Base-by-base conservation (phyloP, 176 grass and related monocot species). In the Hyparrhenia diplandra region DNA sequence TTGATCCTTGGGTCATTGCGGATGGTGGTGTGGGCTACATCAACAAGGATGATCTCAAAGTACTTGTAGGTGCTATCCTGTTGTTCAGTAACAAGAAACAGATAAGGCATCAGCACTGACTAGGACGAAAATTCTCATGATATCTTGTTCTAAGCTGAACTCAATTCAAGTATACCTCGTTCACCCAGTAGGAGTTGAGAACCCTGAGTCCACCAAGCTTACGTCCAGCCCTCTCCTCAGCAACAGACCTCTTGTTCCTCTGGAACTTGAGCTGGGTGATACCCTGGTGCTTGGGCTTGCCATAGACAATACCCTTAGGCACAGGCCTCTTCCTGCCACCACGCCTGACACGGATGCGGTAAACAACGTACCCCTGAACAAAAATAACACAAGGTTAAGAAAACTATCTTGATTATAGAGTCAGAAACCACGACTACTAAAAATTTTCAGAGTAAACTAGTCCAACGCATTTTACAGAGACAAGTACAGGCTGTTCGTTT, bases 281-380 rank as follows among this genome's bases (percentile, higher is more conserved):
- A 91, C 94, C 94, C 86, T 97, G 93, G 77, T 97, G 89, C 80
- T 97, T 97, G 37, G 93, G 93, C 80, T 97, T 97, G 61, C 93
- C 93, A 68, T 97, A 97, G 25, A 97, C 93, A 78, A 91, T 91
- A 91, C 89, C 89, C 82, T 91, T 91, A 62, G 89, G 73, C 55
- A 91, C 89, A 36, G 93, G 93, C 80, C 93, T 91, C 93, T 97
- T 97, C 88, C 93, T 88, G 83, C 93, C 93, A 64, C 93, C 89
- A 78, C 89, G 89, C 73, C 60, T 88, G 34, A 91, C 82, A 78
- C 85, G 89, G 40, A 91, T 52, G 35, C 89, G 89, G 78, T 91
- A 91, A 64, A 91, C 68, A 37, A 91, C 89, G 55, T 91, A 91
- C 1, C 89, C 89, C 89, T 91, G 61, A 29, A 79, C 0, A 29